Evolutionary conservation across 441 rosid genomes (phyloP), one percentile per base, ranked within the genome.

Genomic region (Populus hybrid): DNA sequence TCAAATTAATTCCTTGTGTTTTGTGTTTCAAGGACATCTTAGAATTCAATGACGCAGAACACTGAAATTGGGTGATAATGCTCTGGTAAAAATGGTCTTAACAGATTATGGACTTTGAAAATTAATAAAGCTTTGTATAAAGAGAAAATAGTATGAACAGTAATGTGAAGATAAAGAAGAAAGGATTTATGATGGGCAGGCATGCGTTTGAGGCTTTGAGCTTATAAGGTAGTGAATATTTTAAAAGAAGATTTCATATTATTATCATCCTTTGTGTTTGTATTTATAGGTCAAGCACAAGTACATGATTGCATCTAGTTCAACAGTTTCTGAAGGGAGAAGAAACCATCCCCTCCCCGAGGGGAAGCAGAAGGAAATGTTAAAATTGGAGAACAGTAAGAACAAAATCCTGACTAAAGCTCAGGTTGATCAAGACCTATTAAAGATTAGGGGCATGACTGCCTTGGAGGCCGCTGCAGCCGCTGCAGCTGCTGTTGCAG

Each of bases 401-500:
- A 78, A 85, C 76, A 85, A 74, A 74, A 77, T 81, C 75, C 86
- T 83, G 24, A 84, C 86, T 2, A 86, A 84, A 79, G 73, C 89
- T 61, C 91, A 84, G 78, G 87, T 86, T 72, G 89, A 90, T 73
- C 91, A 85, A 73, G 92, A 91, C 50, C 82, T 90, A 67, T 78
- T 80, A 67, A 90, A 82, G 88, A 90, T 92, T 77, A 86, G 84
- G 81, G 90, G 91, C 82, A 91, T 90, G 99, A 90, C 95, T 74
- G 89, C 95, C n/a, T 83, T 84, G 78, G 97, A 92, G 82, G 97
- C 98, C 70, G 97, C 98, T 75, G 95, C 90, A 8, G 94, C 95
- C 50, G 97, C 99, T 74, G 97, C 97, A 77, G 88, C 82, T 85
- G 97, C 98, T 81, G 90, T 95, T 74, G 97, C 95, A 79, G 98